phyloP scores from a whole-genome alignment of 2,329 filamentous ascomycete genomes.

The Paraphoma chrysanthemicola region DNA sequence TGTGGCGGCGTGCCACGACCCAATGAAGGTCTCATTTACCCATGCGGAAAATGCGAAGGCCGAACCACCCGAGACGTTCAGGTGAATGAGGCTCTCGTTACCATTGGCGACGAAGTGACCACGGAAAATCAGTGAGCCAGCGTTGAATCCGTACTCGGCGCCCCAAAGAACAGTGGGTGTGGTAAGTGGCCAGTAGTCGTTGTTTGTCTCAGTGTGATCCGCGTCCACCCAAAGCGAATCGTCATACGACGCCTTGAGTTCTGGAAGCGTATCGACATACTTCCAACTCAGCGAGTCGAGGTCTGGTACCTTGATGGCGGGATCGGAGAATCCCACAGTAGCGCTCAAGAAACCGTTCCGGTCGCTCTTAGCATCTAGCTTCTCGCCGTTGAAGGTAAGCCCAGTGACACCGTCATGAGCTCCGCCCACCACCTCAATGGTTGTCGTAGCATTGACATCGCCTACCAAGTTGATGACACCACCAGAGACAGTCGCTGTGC shows the following conservation, averaged over 20 bases:
- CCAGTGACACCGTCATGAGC: slow-evolving; percentile 57
- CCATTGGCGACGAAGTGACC: slow-evolving; percentile 71
- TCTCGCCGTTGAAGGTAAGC: slow-evolving; percentile 65
- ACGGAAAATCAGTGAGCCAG: slow-evolving; percentile 70
- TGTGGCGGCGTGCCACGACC: slow-evolving; percentile 64
- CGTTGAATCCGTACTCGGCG: slow-evolving; percentile 75
- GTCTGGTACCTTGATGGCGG: slow-evolving; percentile 61
- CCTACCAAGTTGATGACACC: slow-evolving; percentile 67
- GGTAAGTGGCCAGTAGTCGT: slow-evolving; percentile 46
- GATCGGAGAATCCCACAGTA: slow-evolving; percentile 57
- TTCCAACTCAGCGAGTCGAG: slow-evolving; percentile 68
- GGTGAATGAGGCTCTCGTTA: slow-evolving; percentile 62
- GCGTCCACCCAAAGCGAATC: slow-evolving; percentile 71
- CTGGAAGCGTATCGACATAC: slow-evolving; percentile 72
- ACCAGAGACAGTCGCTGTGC: slow-evolving; percentile 62
- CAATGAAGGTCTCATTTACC: slow-evolving; percentile 67
- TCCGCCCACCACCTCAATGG: slow-evolving; percentile 71
- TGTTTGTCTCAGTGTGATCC: slow-evolving; percentile 63
- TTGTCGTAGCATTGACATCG: slow-evolving; percentile 72
- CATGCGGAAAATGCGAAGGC: slow-evolving; percentile 72
- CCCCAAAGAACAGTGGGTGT: slow-evolving; percentile 63
- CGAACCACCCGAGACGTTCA: slow-evolving; percentile 66
- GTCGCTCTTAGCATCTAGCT: slow-evolving; percentile 46
- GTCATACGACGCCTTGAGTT: slow-evolving; percentile 68
- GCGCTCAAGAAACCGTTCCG: slow-evolving; percentile 58